phyloP scores from a whole-genome alignment of 257 asterid genomes.

The Asclepias syriaca region DNA sequence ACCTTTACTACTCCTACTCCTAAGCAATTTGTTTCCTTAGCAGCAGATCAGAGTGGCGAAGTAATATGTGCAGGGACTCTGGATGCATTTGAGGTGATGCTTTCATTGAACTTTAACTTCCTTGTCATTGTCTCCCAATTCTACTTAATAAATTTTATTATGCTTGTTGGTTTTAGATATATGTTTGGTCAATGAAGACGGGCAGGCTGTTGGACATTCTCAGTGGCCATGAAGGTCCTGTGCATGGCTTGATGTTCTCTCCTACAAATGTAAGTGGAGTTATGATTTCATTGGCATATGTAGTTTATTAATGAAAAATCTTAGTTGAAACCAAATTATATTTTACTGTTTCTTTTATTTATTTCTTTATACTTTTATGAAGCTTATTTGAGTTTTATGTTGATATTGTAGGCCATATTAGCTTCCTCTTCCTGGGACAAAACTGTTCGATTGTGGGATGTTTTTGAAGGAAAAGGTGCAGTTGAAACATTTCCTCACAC shows the following conservation, averaged over 20 bases:
- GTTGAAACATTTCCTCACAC: conserved; percentile 85
- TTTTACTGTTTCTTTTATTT: background rate
- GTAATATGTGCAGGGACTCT: conserved; percentile 98
- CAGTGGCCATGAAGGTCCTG: conserved; percentile 98
- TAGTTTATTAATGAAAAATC: background rate
- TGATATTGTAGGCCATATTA: conserved; percentile 52
- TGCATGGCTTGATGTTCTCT: conserved; percentile 93
- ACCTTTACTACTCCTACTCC: conserved; percentile 91
- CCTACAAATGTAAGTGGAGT: conserved; percentile 66
- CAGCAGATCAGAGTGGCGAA: conserved; percentile 94
- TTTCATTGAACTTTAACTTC: conserved; percentile 16
- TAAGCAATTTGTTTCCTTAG: conserved; percentile 91
- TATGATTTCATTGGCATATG: background rate
- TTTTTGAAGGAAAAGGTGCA: conserved; percentile 88
- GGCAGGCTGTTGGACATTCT: conserved; percentile 88
- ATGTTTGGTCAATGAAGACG: conserved; percentile 99
- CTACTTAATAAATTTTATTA: conserved; percentile 23
- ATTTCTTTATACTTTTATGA: background rate
- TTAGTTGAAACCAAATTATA: background rate
- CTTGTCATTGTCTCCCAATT: conserved; percentile 14
- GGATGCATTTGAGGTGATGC: conserved; percentile 88
- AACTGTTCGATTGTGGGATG: conserved; percentile 91
- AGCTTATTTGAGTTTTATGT: conserved; percentile 16
- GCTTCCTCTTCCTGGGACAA: conserved; percentile 99
- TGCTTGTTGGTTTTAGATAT: conserved; percentile 43